Evolutionary conservation across 2,329 filamentous ascomycete genomes (phyloP), one percentile per base, ranked within the genome.

Genomic region (Aspergillus sp.): DNA sequence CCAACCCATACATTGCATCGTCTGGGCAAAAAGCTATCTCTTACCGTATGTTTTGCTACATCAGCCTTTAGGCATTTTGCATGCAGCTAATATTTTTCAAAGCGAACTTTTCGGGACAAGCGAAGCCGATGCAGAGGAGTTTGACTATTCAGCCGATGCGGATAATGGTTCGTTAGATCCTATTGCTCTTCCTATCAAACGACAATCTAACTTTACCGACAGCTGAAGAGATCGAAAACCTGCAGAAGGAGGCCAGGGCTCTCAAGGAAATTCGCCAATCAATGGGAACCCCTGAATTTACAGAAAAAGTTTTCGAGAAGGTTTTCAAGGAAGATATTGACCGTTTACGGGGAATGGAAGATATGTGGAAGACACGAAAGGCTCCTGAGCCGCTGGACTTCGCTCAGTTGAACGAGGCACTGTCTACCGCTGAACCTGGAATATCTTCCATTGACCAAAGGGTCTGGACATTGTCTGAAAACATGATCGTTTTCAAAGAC

Each of bases 21-120:
- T 99, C 2, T 99, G 95, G 95, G 93, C 85, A 18, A 99, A 98
- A 78, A 96, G 92, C 72, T 99, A 98, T 73, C 82, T 99, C 8
- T 84, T 99, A 59, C 95, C 91, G 81, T 79, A 68, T 59, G 70
- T 62, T 12, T 32, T n/a, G 11, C 4, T 7, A 5, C 18, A 4
- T 9, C 30, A 9, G 12, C 3, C 38, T 6, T 22, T 36, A 15
- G 8, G 3, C 12, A 34, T 3, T n/a, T 32, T 5, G 18, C 18
- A n/a, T 5, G 3, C 42, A 32, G 43, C 71, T 79, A 59, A 75
- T n/a, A 53, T 7, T 22, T 22, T 30, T 17, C 44, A 1, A 48
- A 83, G 80, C 64, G 95, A 99, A 74, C 87, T 99, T 7, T 99
- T 97, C 66, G 95, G 95, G 17, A 85, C 86, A 3, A 96, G 91